Percentiles rank a stretch among this genome's conserved stretches.
Conservation (phyloP, 2,329 filamentous ascomycete species). For the Apiospora phragmitis region DNA sequence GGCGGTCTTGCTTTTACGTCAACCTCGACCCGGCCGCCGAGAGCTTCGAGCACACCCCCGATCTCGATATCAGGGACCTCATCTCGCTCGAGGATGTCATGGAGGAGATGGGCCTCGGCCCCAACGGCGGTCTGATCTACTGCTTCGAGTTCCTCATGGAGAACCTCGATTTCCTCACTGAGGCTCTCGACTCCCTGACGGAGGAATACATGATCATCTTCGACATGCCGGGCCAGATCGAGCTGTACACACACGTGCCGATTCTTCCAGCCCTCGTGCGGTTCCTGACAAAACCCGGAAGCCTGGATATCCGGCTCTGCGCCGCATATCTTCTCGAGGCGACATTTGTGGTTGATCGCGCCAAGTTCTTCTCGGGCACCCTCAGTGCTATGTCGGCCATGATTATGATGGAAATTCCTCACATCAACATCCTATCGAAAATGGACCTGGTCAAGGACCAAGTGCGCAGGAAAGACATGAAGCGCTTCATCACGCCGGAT, state of each 20-base stretch:
- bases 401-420: slow-evolving; percentile 96
- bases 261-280: slow-evolving; percentile 83
- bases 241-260: slow-evolving; percentile 96
- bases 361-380: slow-evolving; percentile 96
- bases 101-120: slow-evolving; percentile 68
- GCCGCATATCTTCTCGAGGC: slow-evolving; percentile 93
- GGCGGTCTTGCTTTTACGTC: slow-evolving; percentile 94
- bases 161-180: slow-evolving; percentile 72
- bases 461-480: slow-evolving; percentile 82
- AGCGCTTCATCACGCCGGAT: slow-evolving; percentile 88
- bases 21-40: slow-evolving; percentile 98
- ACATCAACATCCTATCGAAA: slow-evolving; percentile 95
- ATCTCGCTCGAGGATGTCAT: slow-evolving; percentile 87
- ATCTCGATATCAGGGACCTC: slow-evolving; percentile 84
- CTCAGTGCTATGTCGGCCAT: slow-evolving; percentile 97
- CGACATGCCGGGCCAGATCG: slow-evolving; percentile 98
- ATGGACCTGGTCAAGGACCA: slow-evolving; percentile 96
- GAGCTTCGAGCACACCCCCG: slow-evolving; percentile 81
- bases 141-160: slow-evolving; percentile 76
- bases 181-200: slow-evolving; percentile 72
- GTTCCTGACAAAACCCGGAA: slow-evolving; percentile 75
- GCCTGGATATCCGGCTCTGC: slow-evolving; percentile 87
- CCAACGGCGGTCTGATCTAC: slow-evolving; percentile 72
- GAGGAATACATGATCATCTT: slow-evolving; percentile 98
- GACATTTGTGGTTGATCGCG: slow-evolving; percentile 91